These are phyloP conservation scores for Pseudognaphalium luteoalbum DNA, from an alignment of 129 eudicot species.

Conservation along the genomic window DNA sequence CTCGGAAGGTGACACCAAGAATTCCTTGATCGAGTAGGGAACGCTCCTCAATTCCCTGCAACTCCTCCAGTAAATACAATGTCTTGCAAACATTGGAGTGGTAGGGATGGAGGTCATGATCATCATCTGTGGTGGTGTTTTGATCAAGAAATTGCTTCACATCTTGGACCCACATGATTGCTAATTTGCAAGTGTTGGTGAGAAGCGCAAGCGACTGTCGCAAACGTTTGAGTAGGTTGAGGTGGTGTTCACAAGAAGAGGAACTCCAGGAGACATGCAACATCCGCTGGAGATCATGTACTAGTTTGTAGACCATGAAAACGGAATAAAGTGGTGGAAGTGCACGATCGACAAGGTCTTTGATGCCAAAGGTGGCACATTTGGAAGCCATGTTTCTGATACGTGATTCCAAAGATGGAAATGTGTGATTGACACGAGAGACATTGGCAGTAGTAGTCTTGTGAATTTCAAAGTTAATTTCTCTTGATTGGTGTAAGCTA, in stretches of 20 bases:
- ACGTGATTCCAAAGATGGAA: constrained; percentile 39
- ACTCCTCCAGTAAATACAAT: constrained; percentile 38
- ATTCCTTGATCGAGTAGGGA: constrained; percentile 48
- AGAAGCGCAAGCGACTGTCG: constrained; percentile 69
- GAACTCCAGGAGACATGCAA: constrained; percentile 23
- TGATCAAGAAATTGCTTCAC: constrained; percentile 34
- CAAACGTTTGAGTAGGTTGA: constrained; percentile 46
- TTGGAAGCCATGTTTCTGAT: constrained; percentile 37
- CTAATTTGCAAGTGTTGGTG: constrained; percentile 52
- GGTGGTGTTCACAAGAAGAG: constrained; percentile 35
- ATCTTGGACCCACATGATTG: constrained; percentile 64
- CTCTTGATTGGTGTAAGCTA: constrained; percentile 58
- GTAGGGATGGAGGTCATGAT: constrained; percentile 33
- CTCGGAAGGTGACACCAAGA: constrained; percentile 40
- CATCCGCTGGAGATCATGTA: constrained; percentile 40
- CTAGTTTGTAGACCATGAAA: constrained; percentile 48
- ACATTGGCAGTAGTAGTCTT: constrained; percentile 41
- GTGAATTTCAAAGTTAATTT: constrained; percentile 37
- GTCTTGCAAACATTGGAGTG: constrained; percentile 33
- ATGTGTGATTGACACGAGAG: constrained; percentile 29
- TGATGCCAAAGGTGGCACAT: constrained; percentile 40
- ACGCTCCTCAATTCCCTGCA: constrained; percentile 45
- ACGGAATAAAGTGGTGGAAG: constrained; percentile 62
- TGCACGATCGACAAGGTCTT: constrained; percentile 42
- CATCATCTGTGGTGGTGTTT: constrained; percentile 16